A percentile compares a stretch with the other conserved stretches of the same genome.
These are phyloP conservation scores for Fusarium sp. DNA, from an alignment of 2,329 filamentous ascomycete species.

Conservation along the genomic window DNA sequence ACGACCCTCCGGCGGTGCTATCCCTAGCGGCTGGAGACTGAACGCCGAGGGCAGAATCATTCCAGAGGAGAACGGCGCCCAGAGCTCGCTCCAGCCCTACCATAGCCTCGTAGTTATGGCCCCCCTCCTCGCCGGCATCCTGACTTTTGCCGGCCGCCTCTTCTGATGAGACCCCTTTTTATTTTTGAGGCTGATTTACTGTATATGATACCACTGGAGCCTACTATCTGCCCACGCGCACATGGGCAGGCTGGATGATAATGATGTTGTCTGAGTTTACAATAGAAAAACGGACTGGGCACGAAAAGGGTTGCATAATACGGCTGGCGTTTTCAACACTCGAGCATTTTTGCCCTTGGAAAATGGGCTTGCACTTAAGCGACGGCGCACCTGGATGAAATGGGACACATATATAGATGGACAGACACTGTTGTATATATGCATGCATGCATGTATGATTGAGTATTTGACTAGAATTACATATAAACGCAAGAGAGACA, in stretches of 20 bases:
- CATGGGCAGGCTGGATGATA: slow-evolving; percentile 6
- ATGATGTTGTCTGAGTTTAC: slow-evolving; percentile 5
- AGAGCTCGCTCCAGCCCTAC: slow-evolving; percentile 45
- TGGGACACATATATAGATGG: slow-evolving; percentile 21
- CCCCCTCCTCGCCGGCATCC: slow-evolving; percentile 48
- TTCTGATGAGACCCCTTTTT: slow-evolving; percentile 30
- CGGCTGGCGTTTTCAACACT: slow-evolving; percentile 25
- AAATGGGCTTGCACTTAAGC: too few species aligned
- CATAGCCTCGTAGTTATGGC: slow-evolving; percentile 46
- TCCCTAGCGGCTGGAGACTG: slow-evolving; percentile 88
- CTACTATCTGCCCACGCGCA: slow-evolving; percentile 8
- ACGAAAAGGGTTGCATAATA: slow-evolving; percentile 24
- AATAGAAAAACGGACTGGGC: slow-evolving; percentile 8
- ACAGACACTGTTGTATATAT: slow-evolving; percentile 7
- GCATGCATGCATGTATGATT: slow-evolving; percentile 4
- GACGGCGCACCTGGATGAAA: too few species aligned
- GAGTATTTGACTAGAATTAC: not conserved
- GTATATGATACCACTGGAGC: slow-evolving; percentile 25
- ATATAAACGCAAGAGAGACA: not conserved
- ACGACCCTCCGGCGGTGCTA: slow-evolving; percentile 66
- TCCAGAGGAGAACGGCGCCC: slow-evolving; percentile 69
- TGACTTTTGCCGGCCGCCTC: slow-evolving; percentile 45
- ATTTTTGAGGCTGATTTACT: slow-evolving; percentile 2
- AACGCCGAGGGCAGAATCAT: slow-evolving; percentile 84
- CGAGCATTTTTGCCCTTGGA: not conserved